These are phyloP conservation scores for Lagenidium sp. DNA, from an alignment of 352 stramenopile genomes.

Conservation along the genomic window DNA sequence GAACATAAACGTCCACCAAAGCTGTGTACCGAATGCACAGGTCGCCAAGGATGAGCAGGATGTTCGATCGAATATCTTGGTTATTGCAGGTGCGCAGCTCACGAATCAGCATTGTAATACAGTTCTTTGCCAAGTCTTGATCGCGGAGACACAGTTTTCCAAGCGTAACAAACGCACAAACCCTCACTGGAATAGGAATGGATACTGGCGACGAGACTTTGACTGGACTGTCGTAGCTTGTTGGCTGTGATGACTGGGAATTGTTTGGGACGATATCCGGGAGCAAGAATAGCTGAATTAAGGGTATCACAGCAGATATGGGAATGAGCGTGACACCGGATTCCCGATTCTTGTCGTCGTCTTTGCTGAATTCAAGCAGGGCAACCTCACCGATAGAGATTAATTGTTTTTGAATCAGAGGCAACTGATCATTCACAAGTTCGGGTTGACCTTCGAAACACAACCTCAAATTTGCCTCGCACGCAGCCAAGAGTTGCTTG, in stretches of 20 bases:
- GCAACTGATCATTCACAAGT: constrained; percentile 40
- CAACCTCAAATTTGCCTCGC: constrained; percentile 45
- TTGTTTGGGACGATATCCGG: constrained; percentile 32
- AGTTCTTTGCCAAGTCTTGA: constrained; percentile 89
- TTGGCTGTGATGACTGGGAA: constrained; percentile 6
- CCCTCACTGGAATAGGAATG: constrained; percentile 75
- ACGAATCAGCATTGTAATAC: constrained; percentile 92
- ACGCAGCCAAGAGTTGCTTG: constrained; percentile 46
- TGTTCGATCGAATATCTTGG: constrained; percentile 93
- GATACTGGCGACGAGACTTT: constrained; percentile 15
- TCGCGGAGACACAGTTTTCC: constrained; percentile 96
- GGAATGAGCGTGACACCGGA: constrained; percentile 36
- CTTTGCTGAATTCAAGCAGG: constrained; percentile 71
- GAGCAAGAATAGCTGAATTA: constrained; percentile 74
- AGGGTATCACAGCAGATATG: constrained; percentile 36
- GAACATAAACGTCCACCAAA: constrained; percentile 94
- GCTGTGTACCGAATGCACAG: constrained; percentile 95
- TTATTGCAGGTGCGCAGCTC: constrained; percentile 83
- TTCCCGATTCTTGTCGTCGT: constrained; percentile 52
- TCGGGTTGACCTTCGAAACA: constrained; percentile 52
- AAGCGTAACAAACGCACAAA: constrained; percentile 91
- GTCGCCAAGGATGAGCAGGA: constrained; percentile 94
- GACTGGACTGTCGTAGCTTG: constrained; percentile 15
- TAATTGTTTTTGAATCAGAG: constrained; percentile 65
- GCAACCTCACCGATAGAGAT: constrained; percentile 75